Conservation (phyloP, 345 rosid genomes). For the Luvunga scandens region DNA sequence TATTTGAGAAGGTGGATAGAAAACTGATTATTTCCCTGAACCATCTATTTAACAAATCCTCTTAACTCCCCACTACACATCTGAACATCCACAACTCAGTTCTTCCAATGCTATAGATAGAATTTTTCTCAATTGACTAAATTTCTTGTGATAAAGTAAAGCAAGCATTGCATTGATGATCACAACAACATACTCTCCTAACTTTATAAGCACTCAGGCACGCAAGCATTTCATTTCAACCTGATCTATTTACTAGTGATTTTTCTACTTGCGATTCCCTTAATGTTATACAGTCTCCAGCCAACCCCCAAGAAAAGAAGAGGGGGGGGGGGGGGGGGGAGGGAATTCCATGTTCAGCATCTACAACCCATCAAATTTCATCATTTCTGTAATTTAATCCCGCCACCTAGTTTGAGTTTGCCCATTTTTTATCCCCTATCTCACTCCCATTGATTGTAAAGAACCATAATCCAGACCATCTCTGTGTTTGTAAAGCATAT, state of each 20-base stretch:
- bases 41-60: neutral
- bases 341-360: neutral
- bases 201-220: neutral
- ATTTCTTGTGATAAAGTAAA: neutral
- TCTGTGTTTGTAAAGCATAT: neutral
- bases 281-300: neutral
- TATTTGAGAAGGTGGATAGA: neutral
- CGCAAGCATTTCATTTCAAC: neutral
- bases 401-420: neutral
- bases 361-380: neutral
- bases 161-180: neutral
- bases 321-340: too few species aligned
- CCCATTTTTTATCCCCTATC: neutral
- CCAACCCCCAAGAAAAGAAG: neutral
- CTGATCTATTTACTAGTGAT: neutral
- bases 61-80: neutral
- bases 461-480: neutral
- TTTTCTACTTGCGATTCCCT: neutral
- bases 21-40: neutral
- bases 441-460: neutral
- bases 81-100: slow-evolving; percentile 3
- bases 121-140: neutral
- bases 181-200: neutral
- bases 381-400: neutral
- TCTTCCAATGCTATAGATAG: neutral